phyloP scores from a whole-genome alignment of 805 yeast species.

The Metschnikowia cerradonensis region DNA sequence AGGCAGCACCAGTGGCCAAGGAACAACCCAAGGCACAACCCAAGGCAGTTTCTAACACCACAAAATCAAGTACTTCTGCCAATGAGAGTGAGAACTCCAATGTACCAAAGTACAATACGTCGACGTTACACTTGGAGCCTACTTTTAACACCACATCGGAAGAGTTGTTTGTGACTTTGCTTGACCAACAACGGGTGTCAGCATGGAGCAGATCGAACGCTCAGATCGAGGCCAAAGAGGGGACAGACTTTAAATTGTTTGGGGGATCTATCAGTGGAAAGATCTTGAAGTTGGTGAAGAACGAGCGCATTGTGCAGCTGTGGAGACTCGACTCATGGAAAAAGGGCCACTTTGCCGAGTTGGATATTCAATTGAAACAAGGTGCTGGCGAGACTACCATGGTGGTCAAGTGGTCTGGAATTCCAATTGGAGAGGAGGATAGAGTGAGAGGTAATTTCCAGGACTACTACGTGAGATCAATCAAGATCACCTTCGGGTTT shows the following conservation, averaged over 20 bases:
- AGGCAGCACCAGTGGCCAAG: slow-evolving; percentile 1
- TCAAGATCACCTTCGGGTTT: slow-evolving; percentile 89
- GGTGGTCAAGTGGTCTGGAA: slow-evolving; percentile 76
- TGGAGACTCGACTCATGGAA: slow-evolving; percentile 95
- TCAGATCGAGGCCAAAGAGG: slow-evolving; percentile 49
- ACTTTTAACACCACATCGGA: slow-evolving; percentile 84
- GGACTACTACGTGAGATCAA: slow-evolving; percentile 83
- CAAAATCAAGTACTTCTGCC: slow-evolving; percentile 8
- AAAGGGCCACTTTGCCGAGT: slow-evolving; percentile 69
- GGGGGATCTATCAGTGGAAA: slow-evolving; percentile 85
- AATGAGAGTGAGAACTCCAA: slow-evolving; percentile 5
- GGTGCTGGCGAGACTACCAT: slow-evolving; percentile 82
- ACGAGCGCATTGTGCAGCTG: slow-evolving; percentile 58
- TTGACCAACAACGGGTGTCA: slow-evolving; percentile 73
- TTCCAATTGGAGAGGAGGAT: slow-evolving; percentile 95
- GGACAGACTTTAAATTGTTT: slow-evolving; percentile 65
- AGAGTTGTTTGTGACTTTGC: slow-evolving; percentile 72
- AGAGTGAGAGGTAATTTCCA: slow-evolving; percentile 79
- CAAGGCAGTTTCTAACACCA: slow-evolving; percentile 3
- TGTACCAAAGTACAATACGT: slow-evolving; percentile 71
- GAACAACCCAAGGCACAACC: slow-evolving; percentile 1
- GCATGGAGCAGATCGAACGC: slow-evolving; percentile 87
- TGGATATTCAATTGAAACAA: slow-evolving; percentile 64
- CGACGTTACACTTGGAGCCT: slow-evolving; percentile 72
- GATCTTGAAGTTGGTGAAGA: slow-evolving; percentile 54